Percentiles rank a stretch among this genome's conserved stretches.
These are phyloP conservation scores for Phytopythium oedochilum DNA, from an alignment of 352 stramenopile genomes.

Conservation along the genomic window DNA sequence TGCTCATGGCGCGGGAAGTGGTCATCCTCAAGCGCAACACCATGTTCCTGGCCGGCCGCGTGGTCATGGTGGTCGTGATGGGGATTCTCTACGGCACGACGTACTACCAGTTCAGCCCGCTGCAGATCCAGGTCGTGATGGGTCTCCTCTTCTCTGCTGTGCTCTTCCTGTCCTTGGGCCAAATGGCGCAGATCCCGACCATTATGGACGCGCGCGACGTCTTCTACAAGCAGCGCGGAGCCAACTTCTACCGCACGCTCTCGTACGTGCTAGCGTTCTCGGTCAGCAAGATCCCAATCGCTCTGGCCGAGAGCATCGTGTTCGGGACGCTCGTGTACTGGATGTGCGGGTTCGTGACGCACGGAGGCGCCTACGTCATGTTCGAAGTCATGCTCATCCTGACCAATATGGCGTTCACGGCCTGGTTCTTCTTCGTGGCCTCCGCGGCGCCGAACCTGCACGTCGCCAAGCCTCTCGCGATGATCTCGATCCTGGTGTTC, in stretches of 20 bases:
- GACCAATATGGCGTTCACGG: conserved; percentile 29
- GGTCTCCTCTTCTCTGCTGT: conserved; percentile 67
- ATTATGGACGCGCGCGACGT: conserved; percentile 49
- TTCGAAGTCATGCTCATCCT: conserved; percentile 31
- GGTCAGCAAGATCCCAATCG: conserved; percentile 26
- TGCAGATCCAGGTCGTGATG: conserved; percentile 37
- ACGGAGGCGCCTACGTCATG: conserved; percentile 21
- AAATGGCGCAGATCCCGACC: conserved; percentile 54
- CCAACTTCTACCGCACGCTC: conserved; percentile 72
- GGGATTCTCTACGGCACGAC: conserved; percentile 27
- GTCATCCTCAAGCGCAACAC: conserved; percentile 38
- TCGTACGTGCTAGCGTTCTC: conserved; percentile 52
- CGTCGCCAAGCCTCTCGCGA: conserved; percentile 29
- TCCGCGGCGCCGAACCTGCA: conserved; percentile 17
- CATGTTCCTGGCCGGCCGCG: conserved; percentile 34
- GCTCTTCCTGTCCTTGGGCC: conserved; percentile 63
- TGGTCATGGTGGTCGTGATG: conserved; percentile 40
- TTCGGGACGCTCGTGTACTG: conserved; percentile 83
- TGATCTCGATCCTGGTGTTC: conserved; percentile 27
- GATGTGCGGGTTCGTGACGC: conserved; percentile 51
- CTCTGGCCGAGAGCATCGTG: conserved; percentile 44
- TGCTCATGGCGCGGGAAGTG: conserved; percentile 28
- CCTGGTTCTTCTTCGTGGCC: conserved; percentile 38
- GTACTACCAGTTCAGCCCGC: conserved; percentile 30
- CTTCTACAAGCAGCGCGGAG: conserved; percentile 78